Evolutionary conservation across 805 yeast genomes (phyloP).

Genomic region (Yamadazyma phyllophila): DNA sequence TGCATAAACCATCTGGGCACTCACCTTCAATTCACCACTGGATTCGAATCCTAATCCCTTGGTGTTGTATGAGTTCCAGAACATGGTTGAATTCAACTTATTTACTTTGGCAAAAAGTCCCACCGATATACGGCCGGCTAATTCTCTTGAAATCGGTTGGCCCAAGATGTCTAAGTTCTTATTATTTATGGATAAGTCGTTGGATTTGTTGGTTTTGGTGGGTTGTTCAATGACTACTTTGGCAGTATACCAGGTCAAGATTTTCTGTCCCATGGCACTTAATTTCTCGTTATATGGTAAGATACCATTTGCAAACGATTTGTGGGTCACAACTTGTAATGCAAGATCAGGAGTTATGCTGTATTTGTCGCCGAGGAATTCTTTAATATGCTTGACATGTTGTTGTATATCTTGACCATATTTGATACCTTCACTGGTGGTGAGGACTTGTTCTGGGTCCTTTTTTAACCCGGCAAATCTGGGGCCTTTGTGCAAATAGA

Average conservation of each 20-base stretch:
- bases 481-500: conserved; percentile 47
- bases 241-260: conserved; percentile 50
- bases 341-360: conserved; percentile 58
- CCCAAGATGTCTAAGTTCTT: conserved; percentile 62
- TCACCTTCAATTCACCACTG: conserved; percentile 57
- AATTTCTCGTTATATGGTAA: conserved; percentile 88
- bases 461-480: conserved; percentile 71
- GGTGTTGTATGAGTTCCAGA: conserved; percentile 60
- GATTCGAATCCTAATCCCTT: conserved; percentile 41
- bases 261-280: conserved; percentile 66
- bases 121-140: conserved; percentile 49
- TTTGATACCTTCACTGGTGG: conserved; percentile 31
- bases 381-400: conserved; percentile 48
- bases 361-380: conserved; percentile 47
- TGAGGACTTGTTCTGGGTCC: conserved; percentile 56
- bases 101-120: conserved; percentile 51
- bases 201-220: conserved; percentile 18
- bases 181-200: conserved; percentile 42
- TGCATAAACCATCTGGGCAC: conserved; percentile 56
- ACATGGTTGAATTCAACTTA: conserved; percentile 52
- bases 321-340: conserved; percentile 85
- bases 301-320: conserved; percentile 89
- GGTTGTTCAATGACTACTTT: conserved; percentile 36
- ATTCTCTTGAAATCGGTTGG: conserved; percentile 47
- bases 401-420: conserved; percentile 50